These are phyloP conservation scores for Rhinocladiella mackenziei DNA, from an alignment of 2,329 filamentous ascomycete genomes.

Conservation along the genomic window DNA sequence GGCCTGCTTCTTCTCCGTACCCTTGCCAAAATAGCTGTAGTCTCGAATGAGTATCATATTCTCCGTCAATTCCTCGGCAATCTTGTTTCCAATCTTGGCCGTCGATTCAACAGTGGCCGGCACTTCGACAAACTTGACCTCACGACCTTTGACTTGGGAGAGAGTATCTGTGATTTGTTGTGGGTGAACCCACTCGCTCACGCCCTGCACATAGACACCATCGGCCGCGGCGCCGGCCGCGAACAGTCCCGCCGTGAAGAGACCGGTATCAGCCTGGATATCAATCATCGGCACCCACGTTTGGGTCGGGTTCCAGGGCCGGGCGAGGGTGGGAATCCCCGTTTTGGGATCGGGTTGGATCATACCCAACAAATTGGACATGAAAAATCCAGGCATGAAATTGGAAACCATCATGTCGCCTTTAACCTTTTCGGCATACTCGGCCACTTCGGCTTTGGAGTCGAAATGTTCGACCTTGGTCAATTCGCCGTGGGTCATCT, in stretches of 20 bases:
- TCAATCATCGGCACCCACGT: constrained; percentile 46
- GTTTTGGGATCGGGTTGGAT: constrained; percentile 29
- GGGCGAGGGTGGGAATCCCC: constrained; percentile 32
- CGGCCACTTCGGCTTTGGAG: constrained; percentile 39
- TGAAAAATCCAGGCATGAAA: constrained; percentile 42
- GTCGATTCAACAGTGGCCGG: constrained; percentile 43
- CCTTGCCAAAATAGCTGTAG: constrained; percentile 53
- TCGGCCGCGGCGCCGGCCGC: constrained; percentile 30
- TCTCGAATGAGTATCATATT: constrained; percentile 52
- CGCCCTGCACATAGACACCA: constrained; percentile 45
- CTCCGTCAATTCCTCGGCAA: constrained; percentile 50
- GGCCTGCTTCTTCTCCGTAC: constrained; percentile 25
- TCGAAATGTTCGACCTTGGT: constrained; percentile 40
- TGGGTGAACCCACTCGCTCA: constrained; percentile 39
- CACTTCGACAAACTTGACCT: constrained; percentile 30
- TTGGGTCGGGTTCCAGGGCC: constrained; percentile 31
- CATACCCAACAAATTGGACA: constrained; percentile 41
- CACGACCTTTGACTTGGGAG: constrained; percentile 40
- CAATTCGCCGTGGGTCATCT: constrained; percentile 36
- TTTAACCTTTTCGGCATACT: constrained; percentile 35
- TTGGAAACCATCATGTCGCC: constrained; percentile 37
- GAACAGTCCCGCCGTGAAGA: constrained; percentile 37
- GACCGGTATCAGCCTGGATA: constrained; percentile 44
- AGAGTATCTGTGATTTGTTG: constrained; percentile 42
- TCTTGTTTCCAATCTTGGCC: constrained; percentile 39